Percentiles rank a stretch among this genome's conserved stretches.
Evolutionary conservation across 78 protist species (phyloP).

Genomic region (Pigoraptor vietnamica): DNA sequence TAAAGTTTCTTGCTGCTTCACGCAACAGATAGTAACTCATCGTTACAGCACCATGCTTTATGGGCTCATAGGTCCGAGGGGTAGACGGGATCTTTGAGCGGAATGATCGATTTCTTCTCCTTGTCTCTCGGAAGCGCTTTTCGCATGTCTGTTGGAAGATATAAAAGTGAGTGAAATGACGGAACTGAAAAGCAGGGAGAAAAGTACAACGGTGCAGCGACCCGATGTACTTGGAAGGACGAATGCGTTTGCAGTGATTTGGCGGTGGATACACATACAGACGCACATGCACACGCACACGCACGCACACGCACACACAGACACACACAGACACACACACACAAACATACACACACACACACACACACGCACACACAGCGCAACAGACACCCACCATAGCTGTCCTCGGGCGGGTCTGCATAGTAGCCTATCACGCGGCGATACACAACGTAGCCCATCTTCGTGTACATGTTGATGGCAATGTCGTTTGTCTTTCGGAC

Average conservation of each 20-base stretch:
- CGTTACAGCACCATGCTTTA: no score
- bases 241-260: background rate
- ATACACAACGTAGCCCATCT: constrained; percentile 83
- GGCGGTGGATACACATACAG: background rate
- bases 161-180: background rate
- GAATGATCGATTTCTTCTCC: background rate
- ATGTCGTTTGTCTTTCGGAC: constrained; percentile 87
- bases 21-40: no score
- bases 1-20: no score
- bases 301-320: background rate
- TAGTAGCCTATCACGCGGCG: constrained; percentile 85
- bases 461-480: constrained; percentile 84
- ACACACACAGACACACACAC: background rate
- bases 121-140: background rate
- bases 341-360: background rate
- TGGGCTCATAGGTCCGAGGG: background rate
- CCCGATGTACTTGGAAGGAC: no score
- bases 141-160: background rate
- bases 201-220: no score
- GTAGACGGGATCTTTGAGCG: background rate
- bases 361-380: background rate
- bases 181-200: no score
- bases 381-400: background rate
- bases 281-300: background rate
- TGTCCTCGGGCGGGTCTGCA: constrained; percentile 66